Conservation (phyloP, 345 rosid species). For the Moringa oleifera region DNA sequence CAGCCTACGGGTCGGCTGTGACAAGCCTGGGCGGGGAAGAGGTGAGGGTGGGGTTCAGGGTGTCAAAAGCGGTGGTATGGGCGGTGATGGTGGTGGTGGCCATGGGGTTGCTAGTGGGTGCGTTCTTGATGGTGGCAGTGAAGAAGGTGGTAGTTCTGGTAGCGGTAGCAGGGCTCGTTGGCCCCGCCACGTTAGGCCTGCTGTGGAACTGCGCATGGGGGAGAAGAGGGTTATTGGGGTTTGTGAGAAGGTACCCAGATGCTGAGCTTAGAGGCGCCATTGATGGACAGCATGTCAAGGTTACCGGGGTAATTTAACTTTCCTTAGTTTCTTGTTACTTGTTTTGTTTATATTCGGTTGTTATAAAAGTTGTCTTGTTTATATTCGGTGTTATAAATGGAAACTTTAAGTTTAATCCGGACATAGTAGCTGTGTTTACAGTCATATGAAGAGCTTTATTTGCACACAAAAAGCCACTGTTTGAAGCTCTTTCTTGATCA, state of each 20-base stretch:
- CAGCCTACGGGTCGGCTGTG: constrained; percentile 73
- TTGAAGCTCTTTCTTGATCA: too few relatives aligned
- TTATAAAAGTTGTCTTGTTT: background rate
- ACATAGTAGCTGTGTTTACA: too few relatives aligned
- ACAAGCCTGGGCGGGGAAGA: constrained; percentile 59
- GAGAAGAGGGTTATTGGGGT: constrained; percentile 57
- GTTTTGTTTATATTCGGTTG: background rate
- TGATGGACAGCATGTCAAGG: constrained; percentile 84
- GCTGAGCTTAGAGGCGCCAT: constrained; percentile 79
- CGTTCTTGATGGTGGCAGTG: constrained; percentile 73
- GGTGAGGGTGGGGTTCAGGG: constrained; percentile 68
- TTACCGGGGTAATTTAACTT: constrained; percentile 61
- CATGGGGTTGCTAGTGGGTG: constrained; percentile 59
- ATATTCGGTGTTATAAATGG: too few relatives aligned
- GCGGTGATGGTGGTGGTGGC: constrained; percentile 53
- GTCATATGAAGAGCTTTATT: too few relatives aligned
- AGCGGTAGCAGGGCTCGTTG: constrained; percentile 52
- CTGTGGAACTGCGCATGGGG: constrained; percentile 69
- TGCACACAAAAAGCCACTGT: too few relatives aligned
- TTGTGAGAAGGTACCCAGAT: constrained; percentile 54
- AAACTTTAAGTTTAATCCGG: too few relatives aligned
- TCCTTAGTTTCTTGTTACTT: background rate
- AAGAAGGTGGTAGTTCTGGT: constrained; percentile 65
- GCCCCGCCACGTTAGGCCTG: constrained; percentile 43
- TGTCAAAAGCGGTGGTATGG: constrained; percentile 75